Evolutionary conservation across 2,329 filamentous ascomycete species (phyloP).

Genomic region (Diaporthe sp.): DNA sequence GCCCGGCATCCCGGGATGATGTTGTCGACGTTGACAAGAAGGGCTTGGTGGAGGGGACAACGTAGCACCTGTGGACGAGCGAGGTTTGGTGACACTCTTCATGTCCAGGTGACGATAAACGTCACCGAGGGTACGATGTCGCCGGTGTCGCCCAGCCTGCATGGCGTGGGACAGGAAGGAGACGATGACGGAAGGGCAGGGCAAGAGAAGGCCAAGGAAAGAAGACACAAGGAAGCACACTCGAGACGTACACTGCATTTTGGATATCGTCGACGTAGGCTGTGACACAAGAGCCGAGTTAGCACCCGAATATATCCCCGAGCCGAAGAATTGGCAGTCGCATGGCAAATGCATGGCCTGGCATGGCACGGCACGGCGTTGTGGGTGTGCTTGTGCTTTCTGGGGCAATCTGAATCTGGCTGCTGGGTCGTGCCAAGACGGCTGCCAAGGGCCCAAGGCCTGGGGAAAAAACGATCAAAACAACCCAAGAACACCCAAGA

Average conservation of each 20-base stretch:
- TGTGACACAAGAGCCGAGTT: conserved; percentile 54
- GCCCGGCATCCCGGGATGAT: conserved; percentile 4
- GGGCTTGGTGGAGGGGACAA: neutral
- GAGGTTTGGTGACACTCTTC: neutral
- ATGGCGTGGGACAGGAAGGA: neutral
- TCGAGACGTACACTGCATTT: conserved; percentile 63
- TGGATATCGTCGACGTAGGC: conserved; percentile 62
- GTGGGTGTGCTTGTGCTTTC: conserved; percentile 29
- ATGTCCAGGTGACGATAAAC: neutral
- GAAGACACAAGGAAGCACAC: conserved; percentile 41
- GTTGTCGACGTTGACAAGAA: neutral
- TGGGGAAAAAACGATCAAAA: conserved; percentile 33
- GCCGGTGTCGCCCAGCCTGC: neutral
- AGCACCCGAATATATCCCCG: conserved; percentile 26
- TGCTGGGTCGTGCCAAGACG: conserved; percentile 38
- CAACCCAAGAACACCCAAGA: conserved; percentile 39
- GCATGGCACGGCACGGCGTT: neutral
- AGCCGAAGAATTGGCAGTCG: conserved; percentile 18
- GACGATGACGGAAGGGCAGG: neutral
- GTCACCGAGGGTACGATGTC: neutral
- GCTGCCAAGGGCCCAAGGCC: conserved; percentile 38
- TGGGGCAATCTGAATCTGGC: conserved; percentile 30
- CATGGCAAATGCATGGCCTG: conserved; percentile 27
- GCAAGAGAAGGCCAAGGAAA: conserved; percentile 34
- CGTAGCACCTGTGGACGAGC: neutral